Evolutionary conservation across 139 green algal species (phyloP).

Genomic region (Tetradesmus lagerheimii): DNA sequence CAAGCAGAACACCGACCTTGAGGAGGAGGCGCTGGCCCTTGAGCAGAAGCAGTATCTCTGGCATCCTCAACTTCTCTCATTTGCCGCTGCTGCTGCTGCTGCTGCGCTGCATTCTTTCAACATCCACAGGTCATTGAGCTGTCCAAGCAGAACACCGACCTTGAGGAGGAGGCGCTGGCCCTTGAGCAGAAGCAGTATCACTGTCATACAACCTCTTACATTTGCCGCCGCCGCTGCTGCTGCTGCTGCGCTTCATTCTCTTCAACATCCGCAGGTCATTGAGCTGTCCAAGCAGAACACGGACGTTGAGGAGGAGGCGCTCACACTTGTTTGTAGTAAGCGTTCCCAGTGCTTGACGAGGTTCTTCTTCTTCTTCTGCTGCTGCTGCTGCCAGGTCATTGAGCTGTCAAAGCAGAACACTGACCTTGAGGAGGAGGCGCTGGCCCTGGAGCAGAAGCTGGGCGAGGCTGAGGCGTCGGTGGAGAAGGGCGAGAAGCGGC

Average conservation of each 20-base stretch:
- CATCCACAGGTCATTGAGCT: conserved; percentile 43
- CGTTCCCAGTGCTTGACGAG: too few relatives aligned
- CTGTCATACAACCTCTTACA: too few relatives aligned
- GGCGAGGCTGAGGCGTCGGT: conserved; percentile 31
- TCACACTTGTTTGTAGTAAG: not conserved
- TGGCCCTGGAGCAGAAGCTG: conserved; percentile 41
- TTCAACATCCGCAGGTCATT: too few relatives aligned
- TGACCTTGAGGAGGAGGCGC: conserved; percentile 39
- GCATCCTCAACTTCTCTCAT: too few relatives aligned
- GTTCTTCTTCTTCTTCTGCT: too few relatives aligned
- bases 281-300: conserved; percentile 45
- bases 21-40: conserved; percentile 38
- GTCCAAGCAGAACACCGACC: conserved; percentile 39
- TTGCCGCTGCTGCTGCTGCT: not conserved
- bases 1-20: conserved; percentile 38
- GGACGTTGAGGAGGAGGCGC: conserved; percentile 34
- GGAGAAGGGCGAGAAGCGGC: conserved; percentile 23
- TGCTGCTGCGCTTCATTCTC: too few relatives aligned
- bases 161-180: conserved; percentile 38
- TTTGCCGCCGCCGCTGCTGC: not conserved
- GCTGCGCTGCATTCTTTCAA: too few relatives aligned
- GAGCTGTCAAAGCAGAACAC: conserved; percentile 46
- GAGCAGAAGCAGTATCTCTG: conserved; percentile 45
- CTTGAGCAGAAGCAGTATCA: conserved; percentile 45
- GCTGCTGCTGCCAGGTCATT: conserved; percentile 13